A percentile compares a stretch with the other conserved stretches of the same genome.
Conservation (phyloP, 2,329 filamentous ascomycete genomes). For the Pezicula rhizophila region DNA sequence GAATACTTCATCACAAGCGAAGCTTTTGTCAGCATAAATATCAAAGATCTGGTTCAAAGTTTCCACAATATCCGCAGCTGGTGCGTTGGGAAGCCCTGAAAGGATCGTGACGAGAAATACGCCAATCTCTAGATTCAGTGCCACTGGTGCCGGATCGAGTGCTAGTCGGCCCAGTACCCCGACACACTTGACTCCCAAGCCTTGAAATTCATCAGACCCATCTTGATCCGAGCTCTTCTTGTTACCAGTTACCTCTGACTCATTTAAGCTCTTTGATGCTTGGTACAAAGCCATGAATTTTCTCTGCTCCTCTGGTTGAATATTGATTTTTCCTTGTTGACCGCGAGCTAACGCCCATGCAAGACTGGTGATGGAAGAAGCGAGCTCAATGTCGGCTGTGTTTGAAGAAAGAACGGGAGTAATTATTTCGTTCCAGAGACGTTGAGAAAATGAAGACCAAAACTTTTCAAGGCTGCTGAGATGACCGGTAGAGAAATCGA, state of each 20-base stretch:
- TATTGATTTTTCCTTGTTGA: conserved; percentile 42
- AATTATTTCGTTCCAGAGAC: conserved; percentile 53
- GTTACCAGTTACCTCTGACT: conserved; percentile 11
- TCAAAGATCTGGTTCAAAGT: conserved; percentile 62
- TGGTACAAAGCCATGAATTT: conserved; percentile 63
- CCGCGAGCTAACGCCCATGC: conserved; percentile 59
- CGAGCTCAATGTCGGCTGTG: conserved; percentile 54
- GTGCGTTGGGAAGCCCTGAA: conserved; percentile 43
- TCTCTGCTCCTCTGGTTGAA: conserved; percentile 48
- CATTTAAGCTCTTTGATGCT: conserved; percentile 40
- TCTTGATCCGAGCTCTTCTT: conserved; percentile 16
- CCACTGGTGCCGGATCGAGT: conserved; percentile 44
- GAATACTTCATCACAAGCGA: conserved; percentile 57
- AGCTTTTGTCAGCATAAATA: conserved; percentile 57
- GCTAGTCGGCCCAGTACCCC: conserved; percentile 61
- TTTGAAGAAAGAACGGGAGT: conserved; percentile 52
- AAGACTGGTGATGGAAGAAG: conserved; percentile 57
- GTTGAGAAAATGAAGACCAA: conserved; percentile 48
- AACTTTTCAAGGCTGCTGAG: conserved; percentile 39
- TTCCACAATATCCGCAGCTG: conserved; percentile 54
- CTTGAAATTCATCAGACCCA: conserved; percentile 49
- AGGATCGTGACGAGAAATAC: conserved; percentile 55
- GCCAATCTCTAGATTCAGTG: conserved; percentile 56
- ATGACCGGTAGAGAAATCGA: conserved; percentile 53
- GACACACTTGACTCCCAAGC: conserved; percentile 59